Evolutionary conservation across 192 early-diverging fungal species (phyloP).

Genomic region (Gorgonomyces haynaldii): DNA sequence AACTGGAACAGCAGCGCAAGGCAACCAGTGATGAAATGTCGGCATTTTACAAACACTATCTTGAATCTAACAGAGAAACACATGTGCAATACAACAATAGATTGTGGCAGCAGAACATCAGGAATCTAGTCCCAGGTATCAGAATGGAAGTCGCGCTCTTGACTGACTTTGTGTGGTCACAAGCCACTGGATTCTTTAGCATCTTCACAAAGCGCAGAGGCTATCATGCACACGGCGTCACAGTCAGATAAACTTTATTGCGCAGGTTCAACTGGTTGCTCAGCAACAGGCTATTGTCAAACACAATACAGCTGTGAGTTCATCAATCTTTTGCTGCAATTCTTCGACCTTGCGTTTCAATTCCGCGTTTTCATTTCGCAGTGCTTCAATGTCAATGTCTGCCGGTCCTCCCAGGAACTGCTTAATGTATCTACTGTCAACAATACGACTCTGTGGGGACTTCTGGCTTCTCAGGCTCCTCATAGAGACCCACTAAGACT

Average conservation of each 20-base stretch:
- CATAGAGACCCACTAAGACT: constrained; percentile 54
- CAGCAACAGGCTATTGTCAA: background rate
- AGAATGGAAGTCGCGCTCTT: background rate
- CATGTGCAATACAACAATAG: constrained; percentile 6
- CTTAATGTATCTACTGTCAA: constrained; percentile 35
- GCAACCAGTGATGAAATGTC: background rate
- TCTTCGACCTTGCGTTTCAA: constrained; percentile 41
- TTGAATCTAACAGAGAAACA: background rate
- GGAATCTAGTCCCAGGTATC: background rate
- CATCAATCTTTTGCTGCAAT: constrained; percentile 36
- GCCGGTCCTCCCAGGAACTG: constrained; percentile 48
- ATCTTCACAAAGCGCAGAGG: too few relatives aligned
- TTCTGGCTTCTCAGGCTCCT: constrained; percentile 56
- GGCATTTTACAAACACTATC: constrained; percentile 3
- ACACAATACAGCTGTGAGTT: constrained; percentile 17
- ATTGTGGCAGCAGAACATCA: constrained; percentile 6
- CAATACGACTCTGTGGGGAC: constrained; percentile 36
- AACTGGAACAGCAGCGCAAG: background rate
- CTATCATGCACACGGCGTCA: too few relatives aligned
- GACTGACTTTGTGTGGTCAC: too few relatives aligned
- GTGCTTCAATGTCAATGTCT: constrained; percentile 42
- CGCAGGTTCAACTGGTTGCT: too few relatives aligned
- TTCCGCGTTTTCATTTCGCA: constrained; percentile 46
- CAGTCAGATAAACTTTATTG: too few relatives aligned
- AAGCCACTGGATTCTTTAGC: too few relatives aligned